Evolutionary conservation across 2,329 filamentous ascomycete species (phyloP), one percentile per base, ranked within the genome.

Genomic region (Neurospora crassa): DNA sequence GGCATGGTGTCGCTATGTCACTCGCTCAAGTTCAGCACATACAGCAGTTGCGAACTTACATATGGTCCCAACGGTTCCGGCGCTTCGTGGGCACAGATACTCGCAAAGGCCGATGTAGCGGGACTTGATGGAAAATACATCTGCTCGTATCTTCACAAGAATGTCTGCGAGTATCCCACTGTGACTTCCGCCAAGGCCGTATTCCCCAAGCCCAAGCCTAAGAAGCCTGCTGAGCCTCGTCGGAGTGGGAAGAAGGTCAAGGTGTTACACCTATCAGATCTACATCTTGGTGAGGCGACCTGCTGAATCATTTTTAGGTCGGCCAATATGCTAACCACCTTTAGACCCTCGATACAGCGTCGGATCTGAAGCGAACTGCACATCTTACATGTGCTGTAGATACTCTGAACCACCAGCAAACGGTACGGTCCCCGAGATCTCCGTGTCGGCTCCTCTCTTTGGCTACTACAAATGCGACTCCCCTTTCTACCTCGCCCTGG

Each of bases 121-220:
- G 86, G 86, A 10, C 79, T 84, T 2, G 87, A 89, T 76, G 87
- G 87, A 5, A 79, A 83, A 70, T 88, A 87, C 72, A 88, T 89
- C 67, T 89, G 87, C 79, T 83, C 84, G 73, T 82, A 79, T 18
- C 74, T 88, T 5, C 83, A 81, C 69, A 81, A 76, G 40, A 80
- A 74, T 5, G 87, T 84, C 75, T 89, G 87, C 75, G 77, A 81
- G 0, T 75, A 77, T 14, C 86, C 86, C 6, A 76, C 76, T 0
- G 83, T 84, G 2, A 79, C 79, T 7, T 80, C 83, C 0, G 77
- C 85, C 40, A 81, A 86, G 73, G 83, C 80, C 1, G 81, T 82
- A 0, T 89, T 89, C 71, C 83, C 86, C 10, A 88, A 87, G 75
- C 83, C 85, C 2, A 88, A 85, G 75, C 87, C 86, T 1, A 77